Evolutionary conservation across 805 yeast genomes (phyloP), one percentile per base, ranked within the genome.

Genomic region (Diddensiella transvaalensis): DNA sequence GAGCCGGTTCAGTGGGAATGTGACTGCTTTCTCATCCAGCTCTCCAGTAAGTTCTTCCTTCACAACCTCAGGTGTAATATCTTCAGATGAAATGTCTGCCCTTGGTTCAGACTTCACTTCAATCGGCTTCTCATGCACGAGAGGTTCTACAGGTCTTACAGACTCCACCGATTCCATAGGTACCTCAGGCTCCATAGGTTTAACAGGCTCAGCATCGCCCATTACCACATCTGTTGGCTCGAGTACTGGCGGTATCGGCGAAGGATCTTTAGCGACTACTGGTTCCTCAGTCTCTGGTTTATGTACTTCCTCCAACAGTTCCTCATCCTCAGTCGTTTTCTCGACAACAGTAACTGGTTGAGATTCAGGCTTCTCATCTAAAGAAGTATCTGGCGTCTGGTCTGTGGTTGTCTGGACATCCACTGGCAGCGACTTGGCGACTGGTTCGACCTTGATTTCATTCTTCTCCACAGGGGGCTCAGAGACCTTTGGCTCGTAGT

Each of bases 1-100:
- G 17, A 49, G 35, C n/a, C 51, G 35, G 35, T 43, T 55, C 41
- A 56, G 42, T 3, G 58, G 50, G 49, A 47, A 39, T n/a, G 3
- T 21, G 15, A 44, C 50, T 26, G 32, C 32, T n/a, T n/a, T n/a
- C n/a, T 29, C 32, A 10, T 29, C 13, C 13, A 13, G 10, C 32
- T 29, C 32, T 29, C 32, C 32, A 10, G 11, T 13, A 29, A 29
- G 13, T 29, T 29, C 32, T 29, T 29, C 13, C 32, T 29, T 29
- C 15, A 6, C 38, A 8, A n/a, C 38, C 18, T 13, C 38, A 6
- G 18, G 18, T 35, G n/a, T 6, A 6, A 17, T 8, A 8, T 8
- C 32, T 26, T 13, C 11, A 18, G 15, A 33, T 21, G 26, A 17
- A 6, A 4, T 22, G 4, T 44, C 18, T 37, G 32, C 8, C 11